Percentiles rank a stretch among this genome's conserved stretches.
Conservation (phyloP, 352 stramenopile genomes). For the Globisporangium acanthophoron region DNA sequence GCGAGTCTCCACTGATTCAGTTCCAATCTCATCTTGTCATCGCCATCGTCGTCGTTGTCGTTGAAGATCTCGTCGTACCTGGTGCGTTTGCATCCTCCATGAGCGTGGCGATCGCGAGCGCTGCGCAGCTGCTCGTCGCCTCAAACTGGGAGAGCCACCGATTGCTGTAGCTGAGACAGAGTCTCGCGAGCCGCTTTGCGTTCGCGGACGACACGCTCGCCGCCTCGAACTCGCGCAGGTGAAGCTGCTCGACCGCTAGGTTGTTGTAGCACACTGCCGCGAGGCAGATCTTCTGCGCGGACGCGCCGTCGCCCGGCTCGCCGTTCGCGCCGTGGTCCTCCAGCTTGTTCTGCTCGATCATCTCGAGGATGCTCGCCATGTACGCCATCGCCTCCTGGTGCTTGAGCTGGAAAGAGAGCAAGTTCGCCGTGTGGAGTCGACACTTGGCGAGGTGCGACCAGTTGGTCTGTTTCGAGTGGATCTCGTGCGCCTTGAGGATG, state of each 20-base stretch:
- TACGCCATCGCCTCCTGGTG: slow-evolving; percentile 75
- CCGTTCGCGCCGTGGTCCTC: slow-evolving; percentile 29
- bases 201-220: slow-evolving; percentile 76
- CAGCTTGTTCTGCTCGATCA: slow-evolving; percentile 88
- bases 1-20: neutral
- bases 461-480: slow-evolving; percentile 65
- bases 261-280: slow-evolving; percentile 92
- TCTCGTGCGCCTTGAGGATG: slow-evolving; percentile 78
- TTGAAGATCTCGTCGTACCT: neutral
- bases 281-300: slow-evolving; percentile 87
- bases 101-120: slow-evolving; percentile 58
- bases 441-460: slow-evolving; percentile 89
- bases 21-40: neutral
- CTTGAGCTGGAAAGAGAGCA: slow-evolving; percentile 72
- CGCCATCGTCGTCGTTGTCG: neutral
- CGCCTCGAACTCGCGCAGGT: slow-evolving; percentile 78
- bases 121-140: slow-evolving; percentile 72
- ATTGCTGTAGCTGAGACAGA: slow-evolving; percentile 91
- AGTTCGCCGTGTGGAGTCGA: slow-evolving; percentile 74
- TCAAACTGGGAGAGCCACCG: slow-evolving; percentile 88
- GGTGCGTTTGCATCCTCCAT: slow-evolving; percentile 50
- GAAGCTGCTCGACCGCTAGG: slow-evolving; percentile 87
- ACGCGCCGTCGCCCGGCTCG: slow-evolving; percentile 25
- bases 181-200: slow-evolving; percentile 76
- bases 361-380: slow-evolving; percentile 78